Base-by-base conservation (phyloP, 257 asterid genomes). In the Capsicum pubescens region DNA sequence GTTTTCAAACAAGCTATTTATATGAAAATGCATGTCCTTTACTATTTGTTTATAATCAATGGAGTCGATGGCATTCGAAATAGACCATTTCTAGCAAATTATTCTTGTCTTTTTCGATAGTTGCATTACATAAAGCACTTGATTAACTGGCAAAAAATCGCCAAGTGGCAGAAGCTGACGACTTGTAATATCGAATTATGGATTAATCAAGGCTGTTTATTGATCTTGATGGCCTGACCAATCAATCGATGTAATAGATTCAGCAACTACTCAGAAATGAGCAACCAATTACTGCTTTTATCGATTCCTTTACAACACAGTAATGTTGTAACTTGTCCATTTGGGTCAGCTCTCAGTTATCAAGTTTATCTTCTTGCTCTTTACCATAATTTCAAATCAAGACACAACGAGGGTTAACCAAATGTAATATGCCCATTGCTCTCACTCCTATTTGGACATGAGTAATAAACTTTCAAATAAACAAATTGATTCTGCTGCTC, bases 141-240 rank as follows among this genome's bases (percentile, higher is more conserved):
- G 63, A 77, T 77, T 39, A 8, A 32, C 42, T 66, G 13, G 17
- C 13, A 44, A 76, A 76, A 76, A 50, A 26, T 26, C 2, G 44
- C 64, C 82, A 77, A 32, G 48, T 8, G 82, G 64, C 63, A 26
- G 32, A 54, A 77, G 50, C 5, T 26, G 82, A 77, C 16, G 26
- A 54, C 82, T 77, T 12, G 11, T 8, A 14, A 68, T 68, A 68
- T 69, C 2, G 8, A 17, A 42, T 39, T 69, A 7, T 77, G 26
- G 9, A 76, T 77, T 77, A 77, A 54, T 54, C 21, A 54, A 54
- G 82, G 50, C 21, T 54, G 64, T 77, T 77, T 26, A 55, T 21
- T 77, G 81, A 21, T 61, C 72, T 66, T 32, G 2, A 7, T 63
- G 72, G 12, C 12, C 26, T 26, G 19, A 14, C 42, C 9, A 21